Evolutionary conservation across 129 eudicot genomes (phyloP).

Genomic region (Pseudognaphalium luteoalbum): DNA sequence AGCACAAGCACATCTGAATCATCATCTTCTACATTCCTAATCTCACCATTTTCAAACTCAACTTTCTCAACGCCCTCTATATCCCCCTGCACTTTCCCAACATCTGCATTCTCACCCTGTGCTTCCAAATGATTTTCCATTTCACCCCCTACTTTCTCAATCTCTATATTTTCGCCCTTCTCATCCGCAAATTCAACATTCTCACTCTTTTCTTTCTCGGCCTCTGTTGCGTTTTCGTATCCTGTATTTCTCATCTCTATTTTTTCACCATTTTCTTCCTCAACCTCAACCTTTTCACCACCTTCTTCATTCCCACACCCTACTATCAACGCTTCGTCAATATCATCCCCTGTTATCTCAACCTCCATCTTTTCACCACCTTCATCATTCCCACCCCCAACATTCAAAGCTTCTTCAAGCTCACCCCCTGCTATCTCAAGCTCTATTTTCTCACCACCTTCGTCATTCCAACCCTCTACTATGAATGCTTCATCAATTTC

Average conservation of each 20-base stretch:
- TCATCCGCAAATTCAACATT: slow-evolving; percentile 17
- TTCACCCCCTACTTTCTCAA: slow-evolving; percentile 14
- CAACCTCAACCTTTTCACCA: slow-evolving; percentile 3
- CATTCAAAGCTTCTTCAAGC: not conserved
- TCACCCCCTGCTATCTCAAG: slow-evolving; percentile 13
- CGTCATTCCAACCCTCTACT: not conserved
- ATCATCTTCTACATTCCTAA: slow-evolving; percentile 23
- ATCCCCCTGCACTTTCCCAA: slow-evolving; percentile 18
- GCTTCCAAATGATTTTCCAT: slow-evolving; percentile 4
- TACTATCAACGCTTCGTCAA: not conserved
- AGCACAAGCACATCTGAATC: slow-evolving; percentile 49
- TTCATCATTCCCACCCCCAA: not conserved
- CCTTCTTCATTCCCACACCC: not conserved
- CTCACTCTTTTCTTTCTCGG: slow-evolving; percentile 20
- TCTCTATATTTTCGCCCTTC: slow-evolving; percentile 19
- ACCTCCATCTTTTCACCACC: not conserved
- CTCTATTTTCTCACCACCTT: slow-evolving; percentile 12
- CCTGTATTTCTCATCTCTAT: not conserved
- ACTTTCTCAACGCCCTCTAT: slow-evolving; percentile 18
- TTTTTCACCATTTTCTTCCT: slow-evolving; percentile 7
- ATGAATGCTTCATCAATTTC: not conserved
- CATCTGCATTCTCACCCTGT: slow-evolving; percentile 19
- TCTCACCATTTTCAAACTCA: slow-evolving; percentile 22
- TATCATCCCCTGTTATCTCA: slow-evolving; percentile 2
- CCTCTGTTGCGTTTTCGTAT: not conserved